Evolutionary conservation across 352 stramenopile species (phyloP).

Genomic region (Phytophthora crassamura): DNA sequence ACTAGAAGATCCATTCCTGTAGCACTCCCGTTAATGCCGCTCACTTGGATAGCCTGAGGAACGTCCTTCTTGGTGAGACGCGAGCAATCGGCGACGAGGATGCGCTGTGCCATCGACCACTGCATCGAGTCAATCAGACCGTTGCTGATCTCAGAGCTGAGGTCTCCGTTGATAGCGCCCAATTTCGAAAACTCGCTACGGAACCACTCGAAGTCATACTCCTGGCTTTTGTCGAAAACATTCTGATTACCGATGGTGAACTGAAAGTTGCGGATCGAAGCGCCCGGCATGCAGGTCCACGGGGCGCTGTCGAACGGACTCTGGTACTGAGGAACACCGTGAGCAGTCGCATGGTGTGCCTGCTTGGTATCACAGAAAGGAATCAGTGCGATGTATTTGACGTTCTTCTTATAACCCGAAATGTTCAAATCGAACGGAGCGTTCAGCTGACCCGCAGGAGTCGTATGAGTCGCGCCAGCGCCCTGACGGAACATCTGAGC

Average conservation of each 20-base stretch:
- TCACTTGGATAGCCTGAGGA: no score
- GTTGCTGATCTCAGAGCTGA: conserved; percentile 30
- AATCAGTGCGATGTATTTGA: not conserved
- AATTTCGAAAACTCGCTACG: not conserved
- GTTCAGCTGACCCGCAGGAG: not conserved
- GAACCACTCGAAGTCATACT: conserved; percentile 27
- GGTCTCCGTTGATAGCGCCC: conserved; percentile 25
- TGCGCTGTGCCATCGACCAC: conserved; percentile 21
- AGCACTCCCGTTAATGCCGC: no score
- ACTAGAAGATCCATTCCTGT: not conserved
- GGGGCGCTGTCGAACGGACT: no score
- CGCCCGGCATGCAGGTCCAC: no score
- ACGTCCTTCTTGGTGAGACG: no score
- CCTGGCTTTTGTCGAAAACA: no score
- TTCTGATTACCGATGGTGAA: no score
- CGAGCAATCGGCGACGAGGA: not conserved
- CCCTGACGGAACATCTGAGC: not conserved
- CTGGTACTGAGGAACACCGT: not conserved
- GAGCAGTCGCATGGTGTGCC: not conserved
- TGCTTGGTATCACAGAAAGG: not conserved
- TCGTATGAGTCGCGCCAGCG: not conserved
- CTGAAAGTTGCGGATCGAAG: no score
- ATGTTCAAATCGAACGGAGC: not conserved
- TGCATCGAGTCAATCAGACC: conserved; percentile 30
- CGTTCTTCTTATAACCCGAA: not conserved